Evolutionary conservation across 2,329 filamentous ascomycete genomes (phyloP), one percentile per base, ranked within the genome.

Genomic region (Colletotrichum sp.): DNA sequence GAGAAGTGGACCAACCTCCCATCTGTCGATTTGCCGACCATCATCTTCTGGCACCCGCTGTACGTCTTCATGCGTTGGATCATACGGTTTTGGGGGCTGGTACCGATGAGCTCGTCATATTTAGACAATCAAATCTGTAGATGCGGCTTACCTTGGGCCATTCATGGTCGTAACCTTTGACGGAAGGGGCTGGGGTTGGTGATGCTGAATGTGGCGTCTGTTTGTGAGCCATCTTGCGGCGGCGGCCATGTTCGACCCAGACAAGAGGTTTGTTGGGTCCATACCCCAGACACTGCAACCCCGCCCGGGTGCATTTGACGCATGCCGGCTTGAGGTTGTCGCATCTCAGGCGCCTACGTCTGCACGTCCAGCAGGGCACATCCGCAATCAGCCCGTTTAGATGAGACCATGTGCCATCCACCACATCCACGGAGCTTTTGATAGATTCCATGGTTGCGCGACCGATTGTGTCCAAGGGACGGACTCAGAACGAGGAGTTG

Each of bases 301-400:
- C 76, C 3, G 77, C 69, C 13, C 78, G 78, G 22, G 59, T 75
- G 69, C 78, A 79, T 64, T 79, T 79, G 27, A 79, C 66, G 57
- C 78, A 79, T 39, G 71, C 65, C 3, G 78, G 78, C 59, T 75
- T 79, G 55, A 75, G 72, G 57, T 79, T 75, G 22, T 79, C 78
- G 36, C 78, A 79, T 52, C 78, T 78, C 34, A 79, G 76, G 29
- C 78, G 69, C 39, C 78, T 70, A 13, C 62, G 62, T 25, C 32
- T 34, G 32, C 62, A 64, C 16, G 62, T 64, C 62, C 62, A 64
- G 62, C 62, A 64, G 32, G 62, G 62, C 22, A 39, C 62, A 64
- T 64, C 32, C 6, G 62, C 34, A 16, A 64, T 44, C 62, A 44
- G 8, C 3, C 34, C 62, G 32, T 64, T 64, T 15, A 64, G 32